Base-by-base conservation (phyloP, 345 rosid genomes). In the Schrenkiella parvula region DNA sequence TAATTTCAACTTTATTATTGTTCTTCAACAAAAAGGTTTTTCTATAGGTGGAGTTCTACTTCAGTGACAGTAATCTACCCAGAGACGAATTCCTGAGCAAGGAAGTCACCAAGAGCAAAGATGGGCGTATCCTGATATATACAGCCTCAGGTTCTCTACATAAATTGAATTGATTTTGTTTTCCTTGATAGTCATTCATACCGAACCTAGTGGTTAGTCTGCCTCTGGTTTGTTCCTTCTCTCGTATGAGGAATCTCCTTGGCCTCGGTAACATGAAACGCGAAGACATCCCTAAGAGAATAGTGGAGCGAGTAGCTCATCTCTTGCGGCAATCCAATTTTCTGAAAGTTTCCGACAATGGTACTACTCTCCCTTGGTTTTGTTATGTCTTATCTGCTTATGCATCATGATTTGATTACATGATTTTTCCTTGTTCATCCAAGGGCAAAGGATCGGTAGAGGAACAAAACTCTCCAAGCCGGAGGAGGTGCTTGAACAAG, bases 371-470 rank as follows among this genome's bases (percentile, higher is more conserved):
- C 37, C 26, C 32, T 21, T 70, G 1, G 28, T 43, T 50, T 44
- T 54, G 2, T n/a, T n/a, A n/a, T n/a, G n/a, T 70, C 64, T 23
- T 35, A 9, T 54, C 12, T 25, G 6, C 42, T 19, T 53, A 6
- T 29, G 47, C 1, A 1, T 37, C 19, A 15, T 19, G 9, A 9
- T 17, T 64, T 25, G 14, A 6, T 46, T 8, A 21, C 5, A n/a
- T 42, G 1, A 6, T 8, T 26, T n/a, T n/a, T 46, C 46, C 37
- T 25, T 32, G 23, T 28, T 60, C 15, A 55, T 0, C 46, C 8
- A 14, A 85, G 86, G 89, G 28, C 70, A 67, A 75, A 78, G 68
- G 72, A 72, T 85, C 47, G 84, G 87, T 56, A 75, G 89, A 71
- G 62, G 73, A 64, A 66, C 76, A 17, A 77, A 73, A 37, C 73